Evolutionary conservation across 345 rosid genomes (phyloP).

Genomic region (Streptanthus diversifolius): DNA sequence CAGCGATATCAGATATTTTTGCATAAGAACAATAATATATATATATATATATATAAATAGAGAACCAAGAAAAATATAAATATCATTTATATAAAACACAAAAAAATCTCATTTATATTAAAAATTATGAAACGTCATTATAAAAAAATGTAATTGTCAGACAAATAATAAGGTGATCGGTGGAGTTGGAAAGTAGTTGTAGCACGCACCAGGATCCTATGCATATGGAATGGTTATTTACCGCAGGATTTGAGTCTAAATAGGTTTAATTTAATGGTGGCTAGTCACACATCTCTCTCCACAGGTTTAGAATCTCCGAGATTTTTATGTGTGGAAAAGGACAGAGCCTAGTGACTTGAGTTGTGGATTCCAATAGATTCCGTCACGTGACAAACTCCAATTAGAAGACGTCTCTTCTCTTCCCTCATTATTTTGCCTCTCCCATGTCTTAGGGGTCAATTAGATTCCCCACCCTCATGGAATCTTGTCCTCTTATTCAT

Average conservation of each 20-base stretch:
- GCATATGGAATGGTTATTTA: slow-evolving; percentile 3
- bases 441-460: slow-evolving; percentile 27
- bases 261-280: not conserved
- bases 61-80: not conserved
- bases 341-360: slow-evolving; percentile 25
- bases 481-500: slow-evolving; percentile 16
- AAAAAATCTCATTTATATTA: not conserved
- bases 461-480: slow-evolving; percentile 12
- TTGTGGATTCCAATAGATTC: slow-evolving; percentile 38
- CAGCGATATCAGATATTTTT: not conserved
- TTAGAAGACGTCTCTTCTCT: slow-evolving; percentile 18
- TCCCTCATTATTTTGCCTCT: slow-evolving; percentile 13
- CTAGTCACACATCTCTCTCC: slow-evolving; percentile 12
- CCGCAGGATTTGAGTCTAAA: slow-evolving; percentile 8
- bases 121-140: not conserved
- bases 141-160: not conserved
- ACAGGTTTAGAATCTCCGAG: slow-evolving; percentile 29
- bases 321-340: slow-evolving; percentile 24
- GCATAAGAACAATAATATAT: not conserved
- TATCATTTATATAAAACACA: not conserved
- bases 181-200: not conserved
- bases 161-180: not conserved
- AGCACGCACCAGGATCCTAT: slow-evolving; percentile 22
- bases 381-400: slow-evolving; percentile 22
- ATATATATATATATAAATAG: no score